Percentiles rank a stretch among this genome's conserved stretches.
Evolutionary conservation across 768 basidiomycete species (phyloP).

Genomic region (Pulveroboletus sp.): DNA sequence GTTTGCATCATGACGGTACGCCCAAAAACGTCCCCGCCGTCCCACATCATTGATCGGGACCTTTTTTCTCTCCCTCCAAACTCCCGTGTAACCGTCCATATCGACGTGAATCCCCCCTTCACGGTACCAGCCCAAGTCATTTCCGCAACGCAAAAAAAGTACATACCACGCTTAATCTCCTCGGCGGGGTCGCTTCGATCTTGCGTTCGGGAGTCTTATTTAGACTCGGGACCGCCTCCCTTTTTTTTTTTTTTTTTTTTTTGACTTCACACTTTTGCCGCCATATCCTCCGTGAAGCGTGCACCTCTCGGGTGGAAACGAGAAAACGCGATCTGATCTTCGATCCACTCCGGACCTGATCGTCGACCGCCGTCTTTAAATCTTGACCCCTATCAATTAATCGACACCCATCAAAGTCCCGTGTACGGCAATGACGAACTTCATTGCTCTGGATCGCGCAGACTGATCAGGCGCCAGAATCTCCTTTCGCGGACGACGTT

Average conservation of each 20-base stretch:
- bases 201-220: slow-evolving; percentile 9
- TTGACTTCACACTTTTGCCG: slow-evolving; percentile 11
- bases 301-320: slow-evolving; percentile 10
- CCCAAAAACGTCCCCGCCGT: neutral
- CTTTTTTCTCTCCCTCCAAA: too few relatives aligned
- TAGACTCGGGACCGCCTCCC: slow-evolving; percentile 3
- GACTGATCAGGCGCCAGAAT: neutral
- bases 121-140: too few relatives aligned
- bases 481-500: neutral
- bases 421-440: slow-evolving; percentile 13
- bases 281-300: slow-evolving; percentile 22
- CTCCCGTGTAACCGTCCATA: too few relatives aligned
- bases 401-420: slow-evolving; percentile 5
- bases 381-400: slow-evolving; percentile 21
- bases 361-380: slow-evolving; percentile 11
- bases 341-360: slow-evolving; percentile 31
- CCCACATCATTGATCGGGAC: too few relatives aligned
- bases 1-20: neutral
- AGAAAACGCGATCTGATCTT: slow-evolving; percentile 24
- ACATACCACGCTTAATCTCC: slow-evolving; percentile 6
- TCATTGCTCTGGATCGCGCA: too few relatives aligned
- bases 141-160: too few relatives aligned
- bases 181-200: neutral
- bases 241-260: too few relatives aligned
- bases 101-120: too few relatives aligned